phyloP scores from a whole-genome alignment of 2,329 filamentous ascomycete species.

The Arthrobotrys conoides region DNA sequence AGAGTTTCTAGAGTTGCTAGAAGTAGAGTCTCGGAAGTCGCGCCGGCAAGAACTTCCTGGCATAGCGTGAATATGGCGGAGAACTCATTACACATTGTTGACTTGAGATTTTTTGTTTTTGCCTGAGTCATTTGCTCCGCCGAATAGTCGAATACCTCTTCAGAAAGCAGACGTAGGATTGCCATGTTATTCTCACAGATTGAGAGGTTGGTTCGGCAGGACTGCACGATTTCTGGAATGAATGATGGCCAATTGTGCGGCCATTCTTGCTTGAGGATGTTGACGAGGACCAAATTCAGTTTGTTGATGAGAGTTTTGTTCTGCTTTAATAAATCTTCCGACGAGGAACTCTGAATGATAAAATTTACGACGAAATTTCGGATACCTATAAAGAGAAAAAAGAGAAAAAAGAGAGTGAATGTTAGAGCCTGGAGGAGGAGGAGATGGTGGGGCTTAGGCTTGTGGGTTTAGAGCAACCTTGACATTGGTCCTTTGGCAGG shows the following conservation, averaged over 20 bases:
- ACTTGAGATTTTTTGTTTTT: constrained; percentile 96
- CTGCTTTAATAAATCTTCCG: constrained; percentile 86
- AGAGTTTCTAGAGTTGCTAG: constrained; percentile 97
- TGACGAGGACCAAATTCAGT: constrained; percentile 96
- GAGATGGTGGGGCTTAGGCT: no score
- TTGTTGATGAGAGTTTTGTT: constrained; percentile 96
- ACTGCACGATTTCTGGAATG: constrained; percentile 99
- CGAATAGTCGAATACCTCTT: constrained; percentile 99
- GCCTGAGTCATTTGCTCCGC: constrained; percentile 99
- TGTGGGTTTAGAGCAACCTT: constrained; percentile 73
- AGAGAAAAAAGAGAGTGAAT: not conserved
- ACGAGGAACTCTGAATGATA: constrained; percentile 92
- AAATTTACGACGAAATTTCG: constrained; percentile 99
- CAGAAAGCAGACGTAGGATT: constrained; percentile 92
- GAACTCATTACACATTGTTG: constrained; percentile 98
- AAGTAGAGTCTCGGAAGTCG: constrained; percentile 87
- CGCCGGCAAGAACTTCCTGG: constrained; percentile 92
- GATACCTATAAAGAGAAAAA: constrained; percentile 76
- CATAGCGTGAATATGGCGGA: constrained; percentile 98
- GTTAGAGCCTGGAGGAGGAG: not conserved
- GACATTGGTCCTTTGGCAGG: constrained; percentile 92
- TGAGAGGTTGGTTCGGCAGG: constrained; percentile 92
- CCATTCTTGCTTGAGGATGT: constrained; percentile 99
- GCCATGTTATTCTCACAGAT: constrained; percentile 99
- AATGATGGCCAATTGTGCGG: constrained; percentile 99